Percentiles rank a stretch among this genome's conserved stretches.
These are phyloP conservation scores for Cercospora berteroae DNA, from an alignment of 2,329 filamentous ascomycete genomes.

Conservation along the genomic window DNA sequence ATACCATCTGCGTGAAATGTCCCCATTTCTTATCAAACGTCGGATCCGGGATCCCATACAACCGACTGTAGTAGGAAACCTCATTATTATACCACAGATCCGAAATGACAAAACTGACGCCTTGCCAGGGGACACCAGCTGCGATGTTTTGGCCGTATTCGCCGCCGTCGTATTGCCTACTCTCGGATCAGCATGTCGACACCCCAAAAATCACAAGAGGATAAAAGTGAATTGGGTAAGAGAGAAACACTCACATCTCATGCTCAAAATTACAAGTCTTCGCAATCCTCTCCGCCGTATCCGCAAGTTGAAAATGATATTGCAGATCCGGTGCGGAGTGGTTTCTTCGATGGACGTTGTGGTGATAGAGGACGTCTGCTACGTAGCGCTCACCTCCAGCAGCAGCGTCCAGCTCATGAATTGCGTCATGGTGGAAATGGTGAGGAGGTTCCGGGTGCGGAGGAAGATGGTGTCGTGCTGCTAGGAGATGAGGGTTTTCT, in stretches of 20 bases:
- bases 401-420: background rate
- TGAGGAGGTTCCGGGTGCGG: background rate
- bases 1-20: conserved; percentile 72
- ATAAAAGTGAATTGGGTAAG: too few relatives aligned
- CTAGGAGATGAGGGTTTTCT: background rate
- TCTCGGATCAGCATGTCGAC: too few relatives aligned
- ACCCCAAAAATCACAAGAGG: too few relatives aligned
- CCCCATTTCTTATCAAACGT: conserved; percentile 63
- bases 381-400: background rate
- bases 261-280: conserved; percentile 69
- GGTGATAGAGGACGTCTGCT: conserved; percentile 8
- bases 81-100: conserved; percentile 72
- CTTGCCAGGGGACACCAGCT: conserved; percentile 55
- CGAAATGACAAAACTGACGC: conserved; percentile 65
- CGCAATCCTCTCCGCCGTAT: conserved; percentile 63
- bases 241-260: conserved; percentile 68
- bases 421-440: background rate
- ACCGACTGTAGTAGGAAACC: conserved; percentile 50
- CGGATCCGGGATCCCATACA: conserved; percentile 51
- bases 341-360: conserved; percentile 19
- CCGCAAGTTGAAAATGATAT: conserved; percentile 64
- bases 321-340: conserved; percentile 46
- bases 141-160: conserved; percentile 90
- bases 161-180: conserved; percentile 53
- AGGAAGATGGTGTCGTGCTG: background rate